These are phyloP conservation scores for Striga asiatica DNA, from an alignment of 257 asterid genomes.

Conservation along the genomic window DNA sequence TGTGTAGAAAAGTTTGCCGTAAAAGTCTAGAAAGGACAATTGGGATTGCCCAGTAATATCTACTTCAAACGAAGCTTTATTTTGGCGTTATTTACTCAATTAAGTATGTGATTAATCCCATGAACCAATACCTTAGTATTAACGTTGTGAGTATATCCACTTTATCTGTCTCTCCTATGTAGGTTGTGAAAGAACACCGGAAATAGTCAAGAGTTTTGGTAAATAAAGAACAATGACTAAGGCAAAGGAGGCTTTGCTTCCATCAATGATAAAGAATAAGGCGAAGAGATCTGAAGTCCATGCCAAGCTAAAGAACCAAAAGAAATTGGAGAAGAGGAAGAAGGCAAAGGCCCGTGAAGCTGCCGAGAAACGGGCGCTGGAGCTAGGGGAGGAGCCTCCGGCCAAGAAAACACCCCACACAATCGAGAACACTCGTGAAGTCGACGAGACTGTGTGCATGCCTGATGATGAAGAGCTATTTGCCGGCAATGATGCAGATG, in stretches of 20 bases:
- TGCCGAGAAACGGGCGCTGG: conserved; percentile 71
- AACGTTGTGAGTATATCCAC: neutral
- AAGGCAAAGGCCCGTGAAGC: conserved; percentile 62
- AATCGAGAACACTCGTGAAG: conserved; percentile 84
- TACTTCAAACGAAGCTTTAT: too few species aligned
- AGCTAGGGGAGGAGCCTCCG: conserved; percentile 91
- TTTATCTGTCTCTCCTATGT: neutral
- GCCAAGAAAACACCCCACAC: conserved; percentile 62
- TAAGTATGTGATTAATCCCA: too few species aligned
- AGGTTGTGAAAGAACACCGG: conserved; percentile 4
- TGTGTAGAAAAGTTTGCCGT: too few species aligned
- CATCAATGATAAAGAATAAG: conserved; percentile 73
- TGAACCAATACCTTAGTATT: too few species aligned
- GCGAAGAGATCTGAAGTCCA: conserved; percentile 69
- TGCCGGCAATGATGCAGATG: conserved; percentile 86
- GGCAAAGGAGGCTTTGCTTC: conserved; percentile 34
- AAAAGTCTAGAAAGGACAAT: too few species aligned
- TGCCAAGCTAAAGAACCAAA: conserved; percentile 72
- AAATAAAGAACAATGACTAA: conserved; percentile 14
- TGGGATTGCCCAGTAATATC: too few species aligned
- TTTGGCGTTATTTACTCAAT: too few species aligned
- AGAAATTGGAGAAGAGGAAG: conserved; percentile 61
- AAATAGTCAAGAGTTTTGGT: too few species aligned
- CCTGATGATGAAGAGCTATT: conserved; percentile 93
- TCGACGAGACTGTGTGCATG: conserved; percentile 72